Evolutionary conservation across 352 stramenopile species (phyloP).

Genomic region (Peronosclerospora sorghi): DNA sequence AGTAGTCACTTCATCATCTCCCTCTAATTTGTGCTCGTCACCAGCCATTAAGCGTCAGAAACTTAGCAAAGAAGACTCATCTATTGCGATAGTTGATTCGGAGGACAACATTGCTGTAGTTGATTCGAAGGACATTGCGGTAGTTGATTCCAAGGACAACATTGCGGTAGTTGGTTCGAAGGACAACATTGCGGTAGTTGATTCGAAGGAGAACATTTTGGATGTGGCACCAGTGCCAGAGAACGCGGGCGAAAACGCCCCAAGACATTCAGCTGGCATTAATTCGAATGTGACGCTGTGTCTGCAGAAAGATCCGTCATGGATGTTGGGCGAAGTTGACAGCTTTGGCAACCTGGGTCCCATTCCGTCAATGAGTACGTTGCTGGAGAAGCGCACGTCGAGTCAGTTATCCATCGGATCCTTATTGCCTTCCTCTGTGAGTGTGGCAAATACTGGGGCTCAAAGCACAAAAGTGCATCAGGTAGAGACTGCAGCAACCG

Average conservation of each 20-base stretch:
- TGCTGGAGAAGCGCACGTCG: conserved; percentile 65
- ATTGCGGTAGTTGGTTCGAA: no score
- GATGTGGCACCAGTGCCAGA: conserved; percentile 11
- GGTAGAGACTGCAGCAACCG: conserved; percentile 7
- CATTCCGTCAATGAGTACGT: conserved; percentile 56
- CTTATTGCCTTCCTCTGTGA: conserved; percentile 35
- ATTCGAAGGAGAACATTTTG: conserved; percentile 17
- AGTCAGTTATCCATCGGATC: conserved; percentile 72
- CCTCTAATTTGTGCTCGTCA: background rate
- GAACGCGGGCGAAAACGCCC: conserved; percentile 7
- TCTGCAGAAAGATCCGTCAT: conserved; percentile 66
- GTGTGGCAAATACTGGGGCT: conserved; percentile 3
- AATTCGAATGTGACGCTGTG: conserved; percentile 44
- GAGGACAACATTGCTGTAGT: conserved; percentile 10
- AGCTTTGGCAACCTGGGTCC: conserved; percentile 47
- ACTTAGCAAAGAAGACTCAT: no score
- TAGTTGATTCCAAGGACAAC: conserved; percentile 21
- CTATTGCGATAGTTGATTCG: conserved; percentile 7
- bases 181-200: conserved; percentile 4
- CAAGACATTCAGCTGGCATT: conserved; percentile 10
- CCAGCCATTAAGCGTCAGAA: background rate
- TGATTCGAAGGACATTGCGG: background rate
- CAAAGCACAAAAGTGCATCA: conserved; percentile 3
- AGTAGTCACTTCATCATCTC: background rate
- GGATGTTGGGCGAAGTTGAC: conserved; percentile 62